These are phyloP conservation scores for Millerago galiae DNA, from an alignment of 805 yeast species.

Conservation along the genomic window DNA sequence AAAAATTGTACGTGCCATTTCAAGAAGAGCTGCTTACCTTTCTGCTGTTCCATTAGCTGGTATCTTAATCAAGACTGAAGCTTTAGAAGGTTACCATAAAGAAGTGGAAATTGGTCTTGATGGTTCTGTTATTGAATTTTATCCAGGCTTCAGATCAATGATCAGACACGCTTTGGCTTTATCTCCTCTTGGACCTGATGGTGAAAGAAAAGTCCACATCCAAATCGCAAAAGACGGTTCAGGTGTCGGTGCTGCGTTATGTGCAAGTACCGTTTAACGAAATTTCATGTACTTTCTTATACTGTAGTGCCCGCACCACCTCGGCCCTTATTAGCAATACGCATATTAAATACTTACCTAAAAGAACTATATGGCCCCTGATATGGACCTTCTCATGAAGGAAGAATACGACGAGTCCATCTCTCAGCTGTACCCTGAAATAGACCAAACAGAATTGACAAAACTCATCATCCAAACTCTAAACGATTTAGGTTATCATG, in stretches of 20 bases:
- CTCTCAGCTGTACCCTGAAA: slow-evolving; percentile 15
- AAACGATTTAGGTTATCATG: slow-evolving; percentile 40
- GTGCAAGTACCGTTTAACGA: slow-evolving; percentile 36
- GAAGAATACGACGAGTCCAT: background rate
- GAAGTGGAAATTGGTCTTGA: slow-evolving; percentile 93
- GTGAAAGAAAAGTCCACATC: slow-evolving; percentile 67
- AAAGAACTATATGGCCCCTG: no score
- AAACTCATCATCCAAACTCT: slow-evolving; percentile 45
- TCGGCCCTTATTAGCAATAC: no score
- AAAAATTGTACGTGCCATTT: slow-evolving; percentile 66
- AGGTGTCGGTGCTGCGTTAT: slow-evolving; percentile 95
- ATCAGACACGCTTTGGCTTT: slow-evolving; percentile 71
- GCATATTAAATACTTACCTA: no score
- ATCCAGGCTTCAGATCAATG: slow-evolving; percentile 82
- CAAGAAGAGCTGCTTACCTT: slow-evolving; percentile 83
- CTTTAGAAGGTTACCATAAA: slow-evolving; percentile 54
- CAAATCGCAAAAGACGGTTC: slow-evolving; percentile 91
- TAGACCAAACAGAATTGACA: slow-evolving; percentile 32
- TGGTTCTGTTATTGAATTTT: slow-evolving; percentile 89
- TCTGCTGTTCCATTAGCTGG: slow-evolving; percentile 90
- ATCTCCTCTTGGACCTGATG: slow-evolving; percentile 66
- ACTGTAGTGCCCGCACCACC: no score
- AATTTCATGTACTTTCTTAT: background rate
- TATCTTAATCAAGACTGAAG: slow-evolving; percentile 56
- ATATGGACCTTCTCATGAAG: no score